A percentile compares a stretch with the other conserved stretches of the same genome.
Evolutionary conservation across 441 rosid species (phyloP).

Genomic region (Mallotus repandus): DNA sequence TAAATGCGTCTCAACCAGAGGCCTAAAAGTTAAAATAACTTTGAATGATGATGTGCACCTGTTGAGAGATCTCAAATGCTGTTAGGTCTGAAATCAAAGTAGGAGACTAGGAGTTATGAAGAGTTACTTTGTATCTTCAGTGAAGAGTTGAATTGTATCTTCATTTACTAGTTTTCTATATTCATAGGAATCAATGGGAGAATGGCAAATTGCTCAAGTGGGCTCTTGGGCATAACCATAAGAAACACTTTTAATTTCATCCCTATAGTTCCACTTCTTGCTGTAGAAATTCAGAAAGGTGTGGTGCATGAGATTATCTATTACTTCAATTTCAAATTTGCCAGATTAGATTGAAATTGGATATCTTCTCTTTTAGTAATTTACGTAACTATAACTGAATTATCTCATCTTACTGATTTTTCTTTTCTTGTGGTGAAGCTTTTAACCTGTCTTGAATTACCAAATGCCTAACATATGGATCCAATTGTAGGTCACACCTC

Average conservation of each 20-base stretch:
- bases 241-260: too few relatives aligned
- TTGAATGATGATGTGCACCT: background rate
- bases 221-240: too few relatives aligned
- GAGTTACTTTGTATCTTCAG: background rate
- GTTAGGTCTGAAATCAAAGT: constrained; percentile 2
- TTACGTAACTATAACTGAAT: background rate
- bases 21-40: background rate
- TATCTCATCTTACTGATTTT: background rate
- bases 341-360: background rate
- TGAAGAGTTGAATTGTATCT: too few relatives aligned
- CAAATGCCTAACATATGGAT: constrained; percentile 30
- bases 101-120: background rate
- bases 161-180: too few relatives aligned
- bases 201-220: too few relatives aligned
- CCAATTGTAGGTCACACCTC: constrained; percentile 72
- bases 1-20: background rate
- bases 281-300: background rate
- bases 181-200: too few relatives aligned
- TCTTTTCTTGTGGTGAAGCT: background rate
- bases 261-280: too few relatives aligned
- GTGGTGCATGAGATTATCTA: background rate
- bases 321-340: constrained; percentile 1
- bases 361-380: background rate
- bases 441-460: background rate
- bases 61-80: background rate